Base-by-base conservation (phyloP, 2,329 filamentous ascomycete genomes). In the Ramularia endophylla region DNA sequence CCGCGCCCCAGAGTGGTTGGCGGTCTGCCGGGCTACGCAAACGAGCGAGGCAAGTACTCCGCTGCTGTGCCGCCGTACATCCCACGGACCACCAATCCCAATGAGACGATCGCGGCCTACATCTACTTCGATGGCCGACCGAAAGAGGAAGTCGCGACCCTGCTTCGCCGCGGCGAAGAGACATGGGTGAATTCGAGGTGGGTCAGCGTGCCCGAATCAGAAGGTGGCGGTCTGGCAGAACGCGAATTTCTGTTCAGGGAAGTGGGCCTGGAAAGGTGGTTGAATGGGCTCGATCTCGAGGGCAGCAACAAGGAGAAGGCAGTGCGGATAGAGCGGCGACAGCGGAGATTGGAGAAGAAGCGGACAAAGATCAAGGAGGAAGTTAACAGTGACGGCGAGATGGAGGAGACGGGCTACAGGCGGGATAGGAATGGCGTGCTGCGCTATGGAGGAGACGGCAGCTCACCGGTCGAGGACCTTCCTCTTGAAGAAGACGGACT, bases 131-230 rank as follows among this genome's bases (percentile, higher is more conserved):
- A 98, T 65, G 92, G 92, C 13, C 77, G 92, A 48, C 78, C 79
- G 46, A 98, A 98, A 65, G 92, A 98, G 63, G 92, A 98, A 68
- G 94, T 98, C 3, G 92, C 92, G 38, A 98, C 92, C 9, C 71
- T 98, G 43, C 72, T 98, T 38, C 77, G 92, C 41, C 84, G 89
- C 9, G 90, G 92, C 17, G 92, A 97, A 62, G 92, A 98, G 68
- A 98, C 92, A 2, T 98, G 92, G 92, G 94, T 98, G 17, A 98
- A 97, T 60, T 95, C 88, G 41, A 77, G 92, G 56, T 98, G 92
- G 92, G 92, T 98, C 36, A 90, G 94, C 60, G 81, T 98, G 5
- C 87, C 90, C 2, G 83, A 89, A 19, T 80, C 83, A 17, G 90
- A 97, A 66, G 90, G 90, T 22, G 92, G 92, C 36, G 92, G 92